Conservation (phyloP, 768 basidiomycete genomes). For the Dentipellis sp. region DNA sequence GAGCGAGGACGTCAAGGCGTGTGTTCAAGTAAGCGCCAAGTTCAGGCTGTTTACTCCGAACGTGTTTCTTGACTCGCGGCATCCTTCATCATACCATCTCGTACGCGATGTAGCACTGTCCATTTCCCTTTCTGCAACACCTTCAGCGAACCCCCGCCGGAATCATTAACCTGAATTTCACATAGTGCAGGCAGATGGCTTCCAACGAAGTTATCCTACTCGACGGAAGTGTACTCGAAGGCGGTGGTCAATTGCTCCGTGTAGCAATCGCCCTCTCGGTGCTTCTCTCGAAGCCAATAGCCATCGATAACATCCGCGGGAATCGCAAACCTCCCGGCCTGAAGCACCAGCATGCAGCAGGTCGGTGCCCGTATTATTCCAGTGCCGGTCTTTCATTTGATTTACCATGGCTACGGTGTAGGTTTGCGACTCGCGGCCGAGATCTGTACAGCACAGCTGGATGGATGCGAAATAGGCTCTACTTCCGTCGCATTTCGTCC, state of each 20-base stretch:
- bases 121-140: too few species aligned
- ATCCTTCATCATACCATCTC: too few species aligned
- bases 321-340: conserved; percentile 54
- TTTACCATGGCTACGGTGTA: conserved; percentile 16
- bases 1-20: too few species aligned
- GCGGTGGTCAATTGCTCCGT: conserved; percentile 67
- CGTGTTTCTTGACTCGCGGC: too few species aligned
- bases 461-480: conserved; percentile 48
- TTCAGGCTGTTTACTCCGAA: too few species aligned
- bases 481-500: conserved; percentile 47
- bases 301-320: conserved; percentile 51
- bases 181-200: too few species aligned
- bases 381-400: background rate
- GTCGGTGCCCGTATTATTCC: conserved; percentile 22
- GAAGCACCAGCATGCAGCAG: conserved; percentile 65
- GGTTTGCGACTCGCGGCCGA: conserved; percentile 58
- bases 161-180: too few species aligned
- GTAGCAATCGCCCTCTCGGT: conserved; percentile 61
- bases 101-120: too few species aligned
- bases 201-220: conserved; percentile 6
- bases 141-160: too few species aligned
- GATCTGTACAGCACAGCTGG: conserved; percentile 47
- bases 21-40: too few species aligned
- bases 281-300: conserved; percentile 49
- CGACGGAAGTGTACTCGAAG: conserved; percentile 38